Evolutionary conservation across 2,329 filamentous ascomycete genomes (phyloP).

Genomic region (Fusarium nurragi): DNA sequence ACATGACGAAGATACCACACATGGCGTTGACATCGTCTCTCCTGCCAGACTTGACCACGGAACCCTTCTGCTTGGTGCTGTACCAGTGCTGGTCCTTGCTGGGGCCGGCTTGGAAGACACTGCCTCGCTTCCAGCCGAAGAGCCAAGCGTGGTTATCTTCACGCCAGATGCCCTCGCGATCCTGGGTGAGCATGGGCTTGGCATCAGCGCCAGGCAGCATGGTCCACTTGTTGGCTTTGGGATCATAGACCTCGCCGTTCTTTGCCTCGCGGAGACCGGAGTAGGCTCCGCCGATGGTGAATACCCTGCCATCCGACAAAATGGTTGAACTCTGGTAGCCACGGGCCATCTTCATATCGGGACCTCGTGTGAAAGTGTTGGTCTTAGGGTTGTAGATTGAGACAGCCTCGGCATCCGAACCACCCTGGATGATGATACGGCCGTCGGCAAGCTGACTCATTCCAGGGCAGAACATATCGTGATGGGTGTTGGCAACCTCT

Average conservation of each 20-base stretch:
- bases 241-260: conserved; percentile 65
- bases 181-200: conserved; percentile 60
- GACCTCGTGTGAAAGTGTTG: conserved; percentile 51
- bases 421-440: conserved; percentile 62
- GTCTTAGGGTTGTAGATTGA: conserved; percentile 57
- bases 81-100: conserved; percentile 67
- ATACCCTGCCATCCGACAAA: conserved; percentile 62
- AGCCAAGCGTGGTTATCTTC: conserved; percentile 49
- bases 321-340: conserved; percentile 64
- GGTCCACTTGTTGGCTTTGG: conserved; percentile 57
- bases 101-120: conserved; percentile 65
- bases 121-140: conserved; percentile 56
- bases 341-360: conserved; percentile 57
- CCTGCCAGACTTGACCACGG: conserved; percentile 9
- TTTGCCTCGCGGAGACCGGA: conserved; percentile 60
- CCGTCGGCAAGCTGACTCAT: conserved; percentile 60
- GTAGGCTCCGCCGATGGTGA: conserved; percentile 66
- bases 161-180: conserved; percentile 60
- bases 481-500: conserved; percentile 54
- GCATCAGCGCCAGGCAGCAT: conserved; percentile 54
- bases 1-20: conserved; percentile 64
- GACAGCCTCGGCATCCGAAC: conserved; percentile 58
- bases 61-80: conserved; percentile 55
- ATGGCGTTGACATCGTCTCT: conserved; percentile 58
- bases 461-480: conserved; percentile 67